A percentile compares a stretch with the other conserved stretches of the same genome.
phyloP scores from a whole-genome alignment of 257 asterid genomes.

The Coffea eugenioides region DNA sequence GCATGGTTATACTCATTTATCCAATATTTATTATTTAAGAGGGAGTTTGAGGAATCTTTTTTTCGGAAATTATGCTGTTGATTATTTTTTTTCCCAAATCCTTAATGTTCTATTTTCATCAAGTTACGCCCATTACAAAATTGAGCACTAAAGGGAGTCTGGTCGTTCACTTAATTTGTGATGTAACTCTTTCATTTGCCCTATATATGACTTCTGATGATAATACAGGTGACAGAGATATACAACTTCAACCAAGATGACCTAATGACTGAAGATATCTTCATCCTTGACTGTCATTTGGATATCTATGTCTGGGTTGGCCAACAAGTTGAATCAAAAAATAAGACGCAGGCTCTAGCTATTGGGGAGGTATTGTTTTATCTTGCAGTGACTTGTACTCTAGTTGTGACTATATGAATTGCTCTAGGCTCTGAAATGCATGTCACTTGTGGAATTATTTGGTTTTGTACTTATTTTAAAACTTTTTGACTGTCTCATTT shows the following conservation, averaged over 20 bases:
- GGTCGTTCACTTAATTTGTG: background rate
- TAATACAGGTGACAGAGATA: slow-evolving; percentile 79
- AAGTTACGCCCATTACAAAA: background rate
- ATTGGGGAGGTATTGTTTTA: slow-evolving; percentile 67
- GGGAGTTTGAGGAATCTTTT: background rate
- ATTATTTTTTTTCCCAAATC: background rate
- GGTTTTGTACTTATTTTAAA: background rate
- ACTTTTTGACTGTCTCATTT: background rate
- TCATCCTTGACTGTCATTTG: slow-evolving; percentile 83
- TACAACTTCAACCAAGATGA: slow-evolving; percentile 92
- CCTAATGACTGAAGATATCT: slow-evolving; percentile 93
- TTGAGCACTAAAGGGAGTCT: background rate
- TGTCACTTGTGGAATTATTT: background rate
- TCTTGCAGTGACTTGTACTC: background rate
- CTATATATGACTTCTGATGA: slow-evolving; percentile 17
- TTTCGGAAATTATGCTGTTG: background rate
- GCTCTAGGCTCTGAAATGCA: background rate
- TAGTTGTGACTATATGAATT: background rate
- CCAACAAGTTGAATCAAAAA: slow-evolving; percentile 66
- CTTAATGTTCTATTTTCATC: background rate
- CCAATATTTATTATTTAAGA: background rate
- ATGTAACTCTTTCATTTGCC: background rate
- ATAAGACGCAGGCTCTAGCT: slow-evolving; percentile 64
- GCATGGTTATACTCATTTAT: background rate
- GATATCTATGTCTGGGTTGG: slow-evolving; percentile 97